Evolutionary conservation across 208 protist species (phyloP).

Genomic region (Porcisia hertigi): DNA sequence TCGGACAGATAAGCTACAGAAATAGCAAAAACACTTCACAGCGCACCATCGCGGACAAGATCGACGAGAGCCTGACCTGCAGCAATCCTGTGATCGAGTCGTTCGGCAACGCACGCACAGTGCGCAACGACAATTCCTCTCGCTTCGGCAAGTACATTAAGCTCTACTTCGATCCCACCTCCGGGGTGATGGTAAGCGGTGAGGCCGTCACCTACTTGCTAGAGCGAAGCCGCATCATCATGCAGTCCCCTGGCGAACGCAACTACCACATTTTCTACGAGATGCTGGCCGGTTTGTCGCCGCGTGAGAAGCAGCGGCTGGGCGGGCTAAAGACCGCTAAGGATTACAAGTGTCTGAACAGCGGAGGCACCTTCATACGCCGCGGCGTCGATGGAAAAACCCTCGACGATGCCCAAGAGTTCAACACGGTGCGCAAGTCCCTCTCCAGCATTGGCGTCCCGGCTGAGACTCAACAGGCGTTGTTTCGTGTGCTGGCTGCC

Average conservation of each 20-base stretch:
- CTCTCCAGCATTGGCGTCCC: constrained; percentile 72
- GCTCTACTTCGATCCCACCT: constrained; percentile 88
- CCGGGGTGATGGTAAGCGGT: constrained; percentile 87
- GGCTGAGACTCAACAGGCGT: constrained; percentile 47
- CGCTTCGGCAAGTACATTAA: constrained; percentile 96
- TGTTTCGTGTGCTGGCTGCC: constrained; percentile 90
- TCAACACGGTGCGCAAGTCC: constrained; percentile 71
- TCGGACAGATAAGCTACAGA: constrained; percentile 81
- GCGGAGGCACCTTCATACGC: constrained; percentile 79
- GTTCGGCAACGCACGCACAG: constrained; percentile 93
- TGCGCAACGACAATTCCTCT: constrained; percentile 94
- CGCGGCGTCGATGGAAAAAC: constrained; percentile 78
- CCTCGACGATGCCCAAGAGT: constrained; percentile 91
- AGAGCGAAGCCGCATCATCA: constrained; percentile 93
- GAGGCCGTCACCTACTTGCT: constrained; percentile 92
- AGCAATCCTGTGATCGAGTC: constrained; percentile 94
- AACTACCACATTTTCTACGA: constrained; percentile 98
- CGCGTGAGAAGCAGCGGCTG: constrained; percentile 69
- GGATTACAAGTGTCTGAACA: constrained; percentile 90
- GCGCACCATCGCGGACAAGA: constrained; percentile 63
- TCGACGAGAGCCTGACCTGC: constrained; percentile 76
- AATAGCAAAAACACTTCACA: constrained; percentile 72
- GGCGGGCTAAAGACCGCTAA: constrained; percentile 65
- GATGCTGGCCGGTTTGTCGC: constrained; percentile 83
- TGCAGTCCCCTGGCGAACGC: constrained; percentile 88